Percentiles rank a stretch among this genome's conserved stretches.
phyloP scores from a whole-genome alignment of 116 monocot genomes.

The Dioscorea cayenensis region DNA sequence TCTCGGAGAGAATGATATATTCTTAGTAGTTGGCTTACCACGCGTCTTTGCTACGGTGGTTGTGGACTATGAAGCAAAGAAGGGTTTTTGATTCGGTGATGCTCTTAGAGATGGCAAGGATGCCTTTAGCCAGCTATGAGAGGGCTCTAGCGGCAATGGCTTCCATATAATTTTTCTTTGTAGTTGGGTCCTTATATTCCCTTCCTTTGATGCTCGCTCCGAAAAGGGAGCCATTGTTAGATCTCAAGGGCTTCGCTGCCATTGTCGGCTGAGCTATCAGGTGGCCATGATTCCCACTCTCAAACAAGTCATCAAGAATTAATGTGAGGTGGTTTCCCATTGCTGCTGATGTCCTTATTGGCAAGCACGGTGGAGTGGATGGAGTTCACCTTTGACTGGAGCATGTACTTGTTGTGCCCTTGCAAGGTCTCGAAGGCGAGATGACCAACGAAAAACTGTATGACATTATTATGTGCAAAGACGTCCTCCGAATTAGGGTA shows the following conservation, averaged over 20 bases:
- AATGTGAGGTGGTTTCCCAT: background rate
- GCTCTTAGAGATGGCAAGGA: conserved; percentile 60
- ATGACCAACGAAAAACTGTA: conserved; percentile 77
- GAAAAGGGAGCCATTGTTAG: conserved; percentile 6
- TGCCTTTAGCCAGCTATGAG: conserved; percentile 56
- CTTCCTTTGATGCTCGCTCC: conserved; percentile 56
- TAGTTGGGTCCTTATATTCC: conserved; percentile 73
- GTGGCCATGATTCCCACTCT: background rate
- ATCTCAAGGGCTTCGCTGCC: too few relatives aligned
- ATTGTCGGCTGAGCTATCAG: too few relatives aligned
- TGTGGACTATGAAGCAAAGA: conserved; percentile 82
- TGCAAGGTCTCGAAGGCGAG: conserved; percentile 96
- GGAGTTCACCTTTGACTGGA: conserved; percentile 56
- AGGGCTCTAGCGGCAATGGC: conserved; percentile 84
- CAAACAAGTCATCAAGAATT: background rate
- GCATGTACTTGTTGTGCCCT: conserved; percentile 84
- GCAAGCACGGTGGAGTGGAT: conserved; percentile 59
- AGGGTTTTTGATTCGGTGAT: conserved; percentile 84
- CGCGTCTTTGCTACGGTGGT: too few relatives aligned
- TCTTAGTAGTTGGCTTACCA: conserved; percentile 67
- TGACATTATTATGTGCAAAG: conserved; percentile 71
- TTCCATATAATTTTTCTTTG: conserved; percentile 62
- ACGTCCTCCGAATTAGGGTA: conserved; percentile 70
- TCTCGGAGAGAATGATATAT: conserved; percentile 29
- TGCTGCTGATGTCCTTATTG: conserved; percentile 5